Conservation (phyloP, 2,329 filamentous ascomycete genomes). For the Elsinoe ampelina region DNA sequence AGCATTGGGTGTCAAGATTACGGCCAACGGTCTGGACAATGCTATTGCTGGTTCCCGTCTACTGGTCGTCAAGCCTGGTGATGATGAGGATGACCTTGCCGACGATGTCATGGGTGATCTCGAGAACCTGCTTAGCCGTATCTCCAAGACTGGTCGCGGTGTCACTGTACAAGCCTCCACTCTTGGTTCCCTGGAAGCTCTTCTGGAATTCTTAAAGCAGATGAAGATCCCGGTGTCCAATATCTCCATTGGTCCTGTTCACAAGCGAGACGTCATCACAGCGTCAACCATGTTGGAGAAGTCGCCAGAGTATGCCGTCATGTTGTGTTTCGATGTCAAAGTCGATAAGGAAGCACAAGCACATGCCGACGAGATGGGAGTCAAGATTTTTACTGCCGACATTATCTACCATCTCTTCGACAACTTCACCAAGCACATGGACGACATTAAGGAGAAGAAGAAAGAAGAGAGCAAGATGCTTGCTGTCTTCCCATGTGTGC, state of each 20-base stretch:
- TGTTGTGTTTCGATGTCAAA: constrained; percentile 99
- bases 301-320: constrained; percentile 88
- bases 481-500: constrained; percentile 93
- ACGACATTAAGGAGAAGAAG: constrained; percentile 73
- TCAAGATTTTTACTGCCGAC: constrained; percentile 97
- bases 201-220: constrained; percentile 89
- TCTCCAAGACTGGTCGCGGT: constrained; percentile 85
- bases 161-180: constrained; percentile 97
- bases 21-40: constrained; percentile 86
- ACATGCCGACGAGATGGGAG: constrained; percentile 86
- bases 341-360: constrained; percentile 90
- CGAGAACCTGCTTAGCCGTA: constrained; percentile 79
- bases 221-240: constrained; percentile 97
- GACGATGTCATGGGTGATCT: constrained; percentile 96
- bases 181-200: constrained; percentile 87
- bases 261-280: constrained; percentile 95
- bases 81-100: constrained; percentile 84
- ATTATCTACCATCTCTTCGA: constrained; percentile 99
- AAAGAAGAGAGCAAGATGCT: constrained; percentile 94
- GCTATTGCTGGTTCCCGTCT: constrained; percentile 94
- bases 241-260: constrained; percentile 94
- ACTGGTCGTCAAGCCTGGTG: constrained; percentile 85
- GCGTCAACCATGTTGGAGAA: constrained; percentile 94
- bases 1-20: constrained; percentile 96
- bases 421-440: constrained; percentile 91